Conservation (phyloP, 2,329 filamentous ascomycete genomes). For the Hypoxylon sp. region DNA sequence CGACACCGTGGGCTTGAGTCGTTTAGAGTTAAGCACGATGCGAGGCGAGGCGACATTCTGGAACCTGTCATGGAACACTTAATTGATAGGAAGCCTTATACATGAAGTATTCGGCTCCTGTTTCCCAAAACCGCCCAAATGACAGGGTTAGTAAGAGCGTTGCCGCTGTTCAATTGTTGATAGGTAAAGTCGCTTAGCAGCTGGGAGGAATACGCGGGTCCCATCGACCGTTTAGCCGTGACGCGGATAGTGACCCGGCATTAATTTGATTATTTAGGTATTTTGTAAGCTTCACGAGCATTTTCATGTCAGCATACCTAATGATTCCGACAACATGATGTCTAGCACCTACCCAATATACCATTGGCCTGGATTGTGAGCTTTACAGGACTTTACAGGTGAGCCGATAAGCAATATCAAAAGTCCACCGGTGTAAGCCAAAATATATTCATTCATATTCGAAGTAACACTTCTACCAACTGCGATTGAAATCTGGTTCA, state of each 20-base stretch:
- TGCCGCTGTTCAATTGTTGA: constrained; percentile 6
- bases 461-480: constrained; percentile 23
- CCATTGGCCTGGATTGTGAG: constrained; percentile 6
- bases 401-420: constrained; percentile 20
- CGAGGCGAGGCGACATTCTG: constrained; percentile 33
- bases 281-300: neutral
- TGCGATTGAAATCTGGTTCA: constrained; percentile 14
- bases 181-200: neutral
- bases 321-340: neutral
- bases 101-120: constrained; percentile 11
- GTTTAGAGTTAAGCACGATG: constrained; percentile 31
- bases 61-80: constrained; percentile 27
- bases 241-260: constrained; percentile 5
- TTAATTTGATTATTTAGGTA: constrained; percentile 6
- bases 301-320: constrained; percentile 6
- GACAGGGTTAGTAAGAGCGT: neutral
- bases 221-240: constrained; percentile 4
- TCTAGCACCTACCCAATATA: neutral
- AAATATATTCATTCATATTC: constrained; percentile 18
- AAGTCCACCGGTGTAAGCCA: constrained; percentile 18
- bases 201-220: neutral
- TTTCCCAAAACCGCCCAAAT: constrained; percentile 3
- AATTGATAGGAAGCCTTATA: constrained; percentile 4
- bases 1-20: constrained; percentile 13
- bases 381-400: neutral